Evolutionary conservation across 192 early-diverging fungal genomes (phyloP), one percentile per base, ranked within the genome.

Genomic region (Lobulomyces angularis): DNA sequence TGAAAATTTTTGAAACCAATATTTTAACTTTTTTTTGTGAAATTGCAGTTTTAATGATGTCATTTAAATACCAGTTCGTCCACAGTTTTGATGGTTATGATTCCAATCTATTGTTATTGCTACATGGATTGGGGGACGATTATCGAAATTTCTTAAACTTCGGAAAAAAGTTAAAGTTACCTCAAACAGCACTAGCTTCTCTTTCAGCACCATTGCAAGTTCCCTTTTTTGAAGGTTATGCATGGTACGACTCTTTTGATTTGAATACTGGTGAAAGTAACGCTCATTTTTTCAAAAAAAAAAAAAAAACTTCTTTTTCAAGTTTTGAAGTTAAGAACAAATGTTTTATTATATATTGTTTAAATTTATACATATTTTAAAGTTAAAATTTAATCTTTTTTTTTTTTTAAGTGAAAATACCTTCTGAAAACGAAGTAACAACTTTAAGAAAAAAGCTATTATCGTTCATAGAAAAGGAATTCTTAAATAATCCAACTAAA

Each of bases 241-340:
- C 70, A 25, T 86, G 83, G 83, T 77, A 54, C 29, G 72, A 80
- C 1, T 61, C 62, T 2, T 84, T 80, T 50, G 67, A 74, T 52
- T 27, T 50, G 29, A 18, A 65, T 22, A 67, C 60, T 9, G 71
- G 67, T 17, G 63, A 74, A 5, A 35, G 71, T 71, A 56, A 43
- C 56, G 46, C 14, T 51, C 2, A 5, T 29, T 18, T n/a, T 8
- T 34, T 21, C 29, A 23, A 14, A 54, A 43, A 26, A 8, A 6
- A 0, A 21, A 18, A 12, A 16, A 17, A 1, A 8, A 46, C 11
- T 41, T 5, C 5, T 7, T 27, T 2, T n/a, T 12, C 1, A 22
- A 39, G 25, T 6, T 38, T 28, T 17, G n/a, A n/a, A n/a, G n/a
- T n/a, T n/a, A n/a, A n/a, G n/a, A n/a, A n/a, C n/a, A n/a, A n/a